Evolutionary conservation across 2,329 filamentous ascomycete genomes (phyloP).

Genomic region (Penicillium sp.): DNA sequence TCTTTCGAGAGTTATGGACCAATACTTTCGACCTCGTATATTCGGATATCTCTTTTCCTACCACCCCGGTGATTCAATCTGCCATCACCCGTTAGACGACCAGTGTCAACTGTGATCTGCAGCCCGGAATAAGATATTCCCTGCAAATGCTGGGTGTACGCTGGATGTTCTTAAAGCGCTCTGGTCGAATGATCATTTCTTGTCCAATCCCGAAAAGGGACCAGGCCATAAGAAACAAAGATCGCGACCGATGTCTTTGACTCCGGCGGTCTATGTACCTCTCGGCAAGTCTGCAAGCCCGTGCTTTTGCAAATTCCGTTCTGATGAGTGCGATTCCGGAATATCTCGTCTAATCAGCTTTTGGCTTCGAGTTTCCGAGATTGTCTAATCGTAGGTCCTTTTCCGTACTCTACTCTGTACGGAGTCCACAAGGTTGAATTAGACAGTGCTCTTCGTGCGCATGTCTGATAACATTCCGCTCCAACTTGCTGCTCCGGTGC

Average conservation of each 20-base stretch:
- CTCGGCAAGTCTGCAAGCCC: neutral
- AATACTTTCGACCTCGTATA: neutral
- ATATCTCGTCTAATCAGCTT: neutral
- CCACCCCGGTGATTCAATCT: neutral
- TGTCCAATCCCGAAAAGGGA: neutral
- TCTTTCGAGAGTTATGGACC: neutral
- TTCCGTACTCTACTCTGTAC: neutral
- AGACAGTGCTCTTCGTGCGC: neutral
- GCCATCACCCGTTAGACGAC: slow-evolving; percentile 16
- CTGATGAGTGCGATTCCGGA: neutral
- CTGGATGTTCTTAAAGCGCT: slow-evolving; percentile 1
- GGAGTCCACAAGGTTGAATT: too few species aligned
- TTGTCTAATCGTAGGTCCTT: neutral
- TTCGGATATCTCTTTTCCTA: neutral
- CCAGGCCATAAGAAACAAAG: neutral
- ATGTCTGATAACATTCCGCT: neutral
- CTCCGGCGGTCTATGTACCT: neutral
- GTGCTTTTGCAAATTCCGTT: slow-evolving; percentile 4
- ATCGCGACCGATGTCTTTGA: neutral
- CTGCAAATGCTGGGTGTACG: slow-evolving; percentile 4
- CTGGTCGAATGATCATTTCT: neutral
- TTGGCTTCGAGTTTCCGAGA: too few species aligned
- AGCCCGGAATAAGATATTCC: slow-evolving; percentile 10
- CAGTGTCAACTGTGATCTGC: slow-evolving; percentile 12
- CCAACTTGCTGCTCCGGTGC: neutral